Evolutionary conservation across 1,284 basidiomycete species (phyloP).

Genomic region (Melanopsichium pennsylvanicum): DNA sequence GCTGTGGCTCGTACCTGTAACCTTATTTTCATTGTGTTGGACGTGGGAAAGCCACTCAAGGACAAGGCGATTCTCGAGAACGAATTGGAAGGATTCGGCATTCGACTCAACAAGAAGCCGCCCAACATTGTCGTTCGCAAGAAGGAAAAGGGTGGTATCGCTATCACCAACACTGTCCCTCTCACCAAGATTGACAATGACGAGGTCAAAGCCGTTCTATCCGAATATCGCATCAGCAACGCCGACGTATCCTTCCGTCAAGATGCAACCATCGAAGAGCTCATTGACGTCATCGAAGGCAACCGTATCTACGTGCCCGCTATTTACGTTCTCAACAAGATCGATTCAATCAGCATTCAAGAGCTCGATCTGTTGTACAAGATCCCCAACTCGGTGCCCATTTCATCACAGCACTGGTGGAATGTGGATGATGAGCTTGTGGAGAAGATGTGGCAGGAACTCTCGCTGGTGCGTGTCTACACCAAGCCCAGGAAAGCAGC

Average conservation of each 20-base stretch:
- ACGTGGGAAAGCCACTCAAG: slow-evolving; percentile 91
- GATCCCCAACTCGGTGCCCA: slow-evolving; percentile 93
- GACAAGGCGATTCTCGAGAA: slow-evolving; percentile 91
- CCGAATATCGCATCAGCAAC: slow-evolving; percentile 88
- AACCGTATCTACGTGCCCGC: slow-evolving; percentile 77
- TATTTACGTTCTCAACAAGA: slow-evolving; percentile 71
- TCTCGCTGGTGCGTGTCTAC: slow-evolving; percentile 72
- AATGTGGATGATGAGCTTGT: slow-evolving; percentile 97
- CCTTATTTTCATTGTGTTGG: slow-evolving; percentile 97
- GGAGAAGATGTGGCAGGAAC: slow-evolving; percentile 69
- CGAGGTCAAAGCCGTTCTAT: slow-evolving; percentile 93
- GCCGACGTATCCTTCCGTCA: slow-evolving; percentile 92
- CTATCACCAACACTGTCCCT: slow-evolving; percentile 72
- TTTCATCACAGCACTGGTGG: slow-evolving; percentile 91
- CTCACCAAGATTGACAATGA: slow-evolving; percentile 95
- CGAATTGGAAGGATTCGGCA: slow-evolving; percentile 96
- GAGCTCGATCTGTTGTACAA: slow-evolving; percentile 90
- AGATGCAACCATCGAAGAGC: slow-evolving; percentile 91
- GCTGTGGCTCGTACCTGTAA: slow-evolving; percentile 97
- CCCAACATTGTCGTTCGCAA: slow-evolving; percentile 81
- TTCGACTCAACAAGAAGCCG: slow-evolving; percentile 92
- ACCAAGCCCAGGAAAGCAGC: slow-evolving; percentile 90
- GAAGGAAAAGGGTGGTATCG: slow-evolving; percentile 87
- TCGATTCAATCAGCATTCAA: slow-evolving; percentile 90
- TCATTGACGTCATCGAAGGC: slow-evolving; percentile 74